Base-by-base conservation (phyloP, 2,329 filamentous ascomycete genomes). In the Sporothrix protearum region DNA sequence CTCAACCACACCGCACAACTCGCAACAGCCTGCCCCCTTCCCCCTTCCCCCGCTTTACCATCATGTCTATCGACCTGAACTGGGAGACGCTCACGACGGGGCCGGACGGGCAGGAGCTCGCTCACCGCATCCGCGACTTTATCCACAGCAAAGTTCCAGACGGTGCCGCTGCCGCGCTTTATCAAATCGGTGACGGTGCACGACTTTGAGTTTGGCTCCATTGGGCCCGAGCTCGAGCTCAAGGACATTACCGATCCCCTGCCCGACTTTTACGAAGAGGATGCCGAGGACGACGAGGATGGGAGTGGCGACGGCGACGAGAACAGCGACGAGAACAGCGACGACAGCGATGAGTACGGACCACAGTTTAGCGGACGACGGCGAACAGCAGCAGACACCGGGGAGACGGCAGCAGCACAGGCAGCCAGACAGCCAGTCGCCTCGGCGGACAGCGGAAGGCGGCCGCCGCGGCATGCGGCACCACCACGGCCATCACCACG, bases 181-280 rank as follows among this genome's bases (percentile, higher is more conserved):
- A 97, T 99, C 82, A 94, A 96, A 78, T 96, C 94, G 33, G 96
- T 99, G 76, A 91, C 93, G 70, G 94, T 97, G 53, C 94, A 97
- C 80, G 91, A 92, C 73, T 99, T 99, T 81, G 91, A 95, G 75
- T 97, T 99, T 80, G 96, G 96, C 64, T 88, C 85, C 36, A 89
- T 95, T 67, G 86, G 92, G 51, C 96, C 96, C 1, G 88, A 92
- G 76, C 87, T 99, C 55, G 93, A 96, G 78, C 90, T 99, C 77
- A 98, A 97, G 82, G 96, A 98, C 80, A 94, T 99, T 73, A 96
- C 95, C 76, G 94, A 99, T 79, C 96, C 96, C 1, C 86, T 98
- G 72, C 91, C 94, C 0, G 96, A 99, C 77, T 99, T 99, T 79
- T 99, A 99, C 83, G 96, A 97, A 76, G 90, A 92, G 49, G 91